A percentile compares a stretch with the other conserved stretches of the same genome.
These are phyloP conservation scores for Aphanocladium album DNA, from an alignment of 2,329 filamentous ascomycete genomes.

Conservation along the genomic window DNA sequence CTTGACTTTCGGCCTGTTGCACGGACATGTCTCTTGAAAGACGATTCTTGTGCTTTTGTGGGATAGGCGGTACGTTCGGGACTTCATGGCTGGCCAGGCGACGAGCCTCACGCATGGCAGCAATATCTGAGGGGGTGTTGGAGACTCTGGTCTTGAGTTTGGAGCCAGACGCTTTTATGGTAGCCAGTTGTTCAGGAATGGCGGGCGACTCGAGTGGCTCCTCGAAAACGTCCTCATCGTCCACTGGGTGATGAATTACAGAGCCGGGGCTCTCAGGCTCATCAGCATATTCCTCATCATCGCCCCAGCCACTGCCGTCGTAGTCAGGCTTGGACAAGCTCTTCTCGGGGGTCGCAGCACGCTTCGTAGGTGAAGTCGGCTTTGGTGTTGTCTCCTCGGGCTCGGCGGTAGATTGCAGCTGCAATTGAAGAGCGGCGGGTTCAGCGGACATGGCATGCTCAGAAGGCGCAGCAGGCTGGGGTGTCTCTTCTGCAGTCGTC, in stretches of 20 bases:
- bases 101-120: constrained; percentile 79
- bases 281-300: constrained; percentile 48
- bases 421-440: not conserved
- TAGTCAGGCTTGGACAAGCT: constrained; percentile 56
- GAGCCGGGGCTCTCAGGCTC: constrained; percentile 78
- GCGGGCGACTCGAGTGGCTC: constrained; percentile 50
- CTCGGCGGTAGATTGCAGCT: not conserved
- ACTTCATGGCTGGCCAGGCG: constrained; percentile 77
- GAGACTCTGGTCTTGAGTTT: constrained; percentile 87
- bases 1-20: constrained; percentile 30
- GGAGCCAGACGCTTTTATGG: constrained; percentile 81
- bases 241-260: constrained; percentile 73
- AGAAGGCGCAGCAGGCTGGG: not conserved
- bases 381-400: not conserved
- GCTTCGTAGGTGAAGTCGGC: constrained; percentile 21
- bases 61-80: constrained; percentile 54
- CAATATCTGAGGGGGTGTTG: constrained; percentile 76
- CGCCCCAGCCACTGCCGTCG: constrained; percentile 57
- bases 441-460: not conserved
- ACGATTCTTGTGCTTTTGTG: constrained; percentile 54
- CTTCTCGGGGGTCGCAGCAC: constrained; percentile 46
- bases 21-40: constrained; percentile 43
- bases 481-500: constrained; percentile 32
- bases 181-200: constrained; percentile 78
- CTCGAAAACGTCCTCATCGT: constrained; percentile 23